Conservation (phyloP, 1,139 yeast genomes). For the Candida sp. region DNA sequence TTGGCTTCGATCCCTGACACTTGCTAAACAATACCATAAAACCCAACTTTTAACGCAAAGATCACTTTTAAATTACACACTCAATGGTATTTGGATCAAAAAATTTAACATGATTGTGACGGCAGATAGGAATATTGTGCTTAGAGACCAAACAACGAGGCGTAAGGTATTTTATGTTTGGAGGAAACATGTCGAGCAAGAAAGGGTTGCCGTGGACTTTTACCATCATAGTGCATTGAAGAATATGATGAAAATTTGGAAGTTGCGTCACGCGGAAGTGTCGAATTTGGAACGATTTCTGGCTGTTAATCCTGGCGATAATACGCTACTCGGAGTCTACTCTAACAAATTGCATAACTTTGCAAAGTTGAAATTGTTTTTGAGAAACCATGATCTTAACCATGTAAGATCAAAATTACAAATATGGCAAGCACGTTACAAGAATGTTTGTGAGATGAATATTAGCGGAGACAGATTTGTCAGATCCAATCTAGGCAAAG, state of each 20-base stretch:
- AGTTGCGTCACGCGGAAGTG: slow-evolving; percentile 3
- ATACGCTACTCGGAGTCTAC: not conserved
- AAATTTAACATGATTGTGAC: slow-evolving; percentile 7
- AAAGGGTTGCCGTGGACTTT: slow-evolving; percentile 10
- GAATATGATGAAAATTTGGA: slow-evolving; percentile 13
- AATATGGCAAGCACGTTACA: not conserved
- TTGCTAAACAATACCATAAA: slow-evolving; percentile 5
- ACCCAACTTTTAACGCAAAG: slow-evolving; percentile 8
- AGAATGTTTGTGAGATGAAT: not conserved
- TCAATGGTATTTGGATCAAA: slow-evolving; percentile 14
- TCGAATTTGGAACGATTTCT: not conserved
- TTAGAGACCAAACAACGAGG: slow-evolving; percentile 4
- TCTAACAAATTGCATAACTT: not conserved
- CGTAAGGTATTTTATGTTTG: slow-evolving; percentile 11
- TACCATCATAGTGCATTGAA: slow-evolving; percentile 5
- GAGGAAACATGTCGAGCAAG: slow-evolving; percentile 9
- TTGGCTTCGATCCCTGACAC: slow-evolving; percentile 12
- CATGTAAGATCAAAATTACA: not conserved
- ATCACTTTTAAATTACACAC: slow-evolving; percentile 9
- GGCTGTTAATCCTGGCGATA: not conserved
- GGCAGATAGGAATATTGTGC: slow-evolving; percentile 3
- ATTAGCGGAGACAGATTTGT: not conserved
- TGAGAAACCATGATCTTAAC: not conserved
- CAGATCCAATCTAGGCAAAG: not conserved
- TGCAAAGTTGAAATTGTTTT: not conserved